These are phyloP conservation scores for Cyberlindnera amylophila DNA, from an alignment of 805 yeast genomes.

Conservation along the genomic window DNA sequence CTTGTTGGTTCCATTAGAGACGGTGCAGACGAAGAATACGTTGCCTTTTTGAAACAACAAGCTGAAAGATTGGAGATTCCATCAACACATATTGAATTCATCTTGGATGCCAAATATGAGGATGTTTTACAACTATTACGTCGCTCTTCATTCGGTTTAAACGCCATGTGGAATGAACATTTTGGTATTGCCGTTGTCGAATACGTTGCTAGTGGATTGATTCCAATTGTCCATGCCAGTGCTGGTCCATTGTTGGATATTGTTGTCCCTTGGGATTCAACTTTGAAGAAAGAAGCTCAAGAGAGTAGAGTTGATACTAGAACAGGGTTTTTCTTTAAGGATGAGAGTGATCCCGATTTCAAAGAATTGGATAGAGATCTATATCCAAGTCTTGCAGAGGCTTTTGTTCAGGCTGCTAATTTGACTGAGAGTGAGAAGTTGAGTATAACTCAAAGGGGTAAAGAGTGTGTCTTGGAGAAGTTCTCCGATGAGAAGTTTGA, in stretches of 20 bases:
- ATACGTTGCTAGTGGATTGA: constrained; percentile 76
- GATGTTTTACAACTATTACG: constrained; percentile 52
- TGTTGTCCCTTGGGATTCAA: constrained; percentile 51
- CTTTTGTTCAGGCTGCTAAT: constrained; percentile 42
- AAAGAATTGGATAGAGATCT: constrained; percentile 24
- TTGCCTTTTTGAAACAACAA: constrained; percentile 42
- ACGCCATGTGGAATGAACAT: constrained; percentile 99
- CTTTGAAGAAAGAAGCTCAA: constrained; percentile 24
- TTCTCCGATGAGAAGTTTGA: constrained; percentile 63
- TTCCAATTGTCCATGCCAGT: constrained; percentile 89
- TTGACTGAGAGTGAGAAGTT: constrained; percentile 35
- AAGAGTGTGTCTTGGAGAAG: constrained; percentile 40
- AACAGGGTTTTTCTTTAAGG: constrained; percentile 79
- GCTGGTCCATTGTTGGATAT: constrained; percentile 95
- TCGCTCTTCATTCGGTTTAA: constrained; percentile 69
- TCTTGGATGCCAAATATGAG: constrained; percentile 71
- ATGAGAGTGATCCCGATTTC: constrained; percentile 69
- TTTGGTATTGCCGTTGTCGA: constrained; percentile 98
- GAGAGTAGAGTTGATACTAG: constrained; percentile 38
- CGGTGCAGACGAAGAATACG: constrained; percentile 56
- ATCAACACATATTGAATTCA: constrained; percentile 43
- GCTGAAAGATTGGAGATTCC: constrained; percentile 44
- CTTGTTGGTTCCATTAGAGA: constrained; percentile 85
- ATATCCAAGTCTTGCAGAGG: constrained; percentile 47
- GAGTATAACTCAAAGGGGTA: constrained; percentile 44